phyloP scores from a whole-genome alignment of 768 basidiomycete species.

The Boletus rubroflammeus region DNA sequence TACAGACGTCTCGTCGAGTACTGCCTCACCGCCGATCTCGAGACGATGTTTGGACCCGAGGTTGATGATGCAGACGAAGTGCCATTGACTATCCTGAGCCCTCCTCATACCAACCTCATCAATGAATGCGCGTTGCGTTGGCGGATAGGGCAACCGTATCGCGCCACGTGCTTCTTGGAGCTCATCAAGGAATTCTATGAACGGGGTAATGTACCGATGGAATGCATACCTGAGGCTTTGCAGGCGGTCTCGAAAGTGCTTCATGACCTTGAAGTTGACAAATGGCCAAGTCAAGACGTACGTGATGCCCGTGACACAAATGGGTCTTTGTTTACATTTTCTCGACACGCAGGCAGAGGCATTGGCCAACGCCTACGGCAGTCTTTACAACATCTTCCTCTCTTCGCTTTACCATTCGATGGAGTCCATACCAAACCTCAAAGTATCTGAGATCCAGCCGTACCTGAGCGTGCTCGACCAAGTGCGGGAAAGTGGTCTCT shows the following conservation, averaged over 20 bases:
- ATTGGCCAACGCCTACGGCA: constrained; percentile 62
- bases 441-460: constrained; percentile 63
- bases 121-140: constrained; percentile 87
- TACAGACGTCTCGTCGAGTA: constrained; percentile 82
- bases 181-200: constrained; percentile 85
- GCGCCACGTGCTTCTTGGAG: constrained; percentile 77
- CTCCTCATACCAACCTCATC: constrained; percentile 74
- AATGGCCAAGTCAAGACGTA: constrained; percentile 84
- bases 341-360: constrained; percentile 53
- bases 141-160: constrained; percentile 80
- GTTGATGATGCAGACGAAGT: constrained; percentile 97
- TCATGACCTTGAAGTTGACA: constrained; percentile 63
- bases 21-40: constrained; percentile 82
- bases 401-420: constrained; percentile 80
- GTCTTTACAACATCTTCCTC: constrained; percentile 83
- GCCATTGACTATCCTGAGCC: constrained; percentile 83
- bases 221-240: constrained; percentile 90
- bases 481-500: constrained; percentile 63
- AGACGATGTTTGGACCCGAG: constrained; percentile 83
- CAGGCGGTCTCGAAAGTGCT: constrained; percentile 67
- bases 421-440: constrained; percentile 71
- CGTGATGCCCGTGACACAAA: constrained; percentile 30
- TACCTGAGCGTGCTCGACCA: constrained; percentile 67
- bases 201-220: constrained; percentile 86
- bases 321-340: constrained; percentile 3